Evolutionary conservation across 2,329 filamentous ascomycete genomes (phyloP), one percentile per base, ranked within the genome.

Genomic region (Escovopsis weberi): DNA sequence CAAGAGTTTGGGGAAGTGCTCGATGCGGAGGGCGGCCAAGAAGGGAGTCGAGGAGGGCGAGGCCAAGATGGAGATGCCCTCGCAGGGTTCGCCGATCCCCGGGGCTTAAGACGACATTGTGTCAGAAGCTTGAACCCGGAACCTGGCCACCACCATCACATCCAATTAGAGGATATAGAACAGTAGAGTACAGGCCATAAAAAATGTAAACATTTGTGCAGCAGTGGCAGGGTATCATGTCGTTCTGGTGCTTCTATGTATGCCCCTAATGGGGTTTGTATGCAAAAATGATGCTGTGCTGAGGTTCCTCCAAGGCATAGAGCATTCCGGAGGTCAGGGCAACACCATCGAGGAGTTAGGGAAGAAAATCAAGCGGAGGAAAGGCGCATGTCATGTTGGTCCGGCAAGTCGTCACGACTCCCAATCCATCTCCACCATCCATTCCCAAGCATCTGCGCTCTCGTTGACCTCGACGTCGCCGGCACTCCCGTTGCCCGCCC

Each of bases 371-470:
- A 30, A 10, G 15, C 15, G 15, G 15, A 15, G 15, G 15, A 15
- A 15, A 15, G 15, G 15, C 15, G 15, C 15, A 15, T 15, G 15
- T 15, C 15, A 2, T 15, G 15, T 15, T 15, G 15, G 19, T 8
- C 34, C 8, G n/a, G 34, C 34, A 23, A 15, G 19, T 38, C 37
- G 19, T 41, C 37, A 53, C 33, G 51, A 51, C 50, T 63, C 60
- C 60, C 59, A 61, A 26, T 63, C 60, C 60, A 63, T 63, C 12
- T 62, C 60, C n/a, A 61, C 59, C 60, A 63, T 63, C 60, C 60
- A 63, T 33, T 59, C 58, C 60, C 60, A 63, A 37, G 53, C 55
- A 4, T 37, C 49, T 11, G 28, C 47, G n/a, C 12, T 41, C 3
- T 30, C 52, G 23, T 11, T 23, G 12, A 32, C 35, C 6, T 23